Evolutionary conservation across 2,329 filamentous ascomycete species (phyloP), one percentile per base, ranked within the genome.

Genomic region (Paecilomyces dactylethromorphus): DNA sequence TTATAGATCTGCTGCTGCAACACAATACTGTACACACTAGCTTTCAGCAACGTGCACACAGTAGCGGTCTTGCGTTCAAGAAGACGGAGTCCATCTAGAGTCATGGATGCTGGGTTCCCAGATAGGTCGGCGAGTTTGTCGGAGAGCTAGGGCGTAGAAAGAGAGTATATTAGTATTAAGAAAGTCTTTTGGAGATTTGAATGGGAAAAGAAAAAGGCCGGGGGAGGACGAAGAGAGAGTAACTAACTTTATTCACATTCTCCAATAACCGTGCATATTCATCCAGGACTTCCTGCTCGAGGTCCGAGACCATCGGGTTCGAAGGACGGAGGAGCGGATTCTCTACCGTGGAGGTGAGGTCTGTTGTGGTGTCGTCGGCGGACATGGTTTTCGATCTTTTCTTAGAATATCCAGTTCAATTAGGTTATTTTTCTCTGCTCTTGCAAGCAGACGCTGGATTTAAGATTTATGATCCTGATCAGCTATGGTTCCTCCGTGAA

Each of bases 21-120:
- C 62, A 99, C 92, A 79, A 99, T 99, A 72, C 90, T 96, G 79
- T 99, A 99, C 63, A 99, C 94, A 75, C 93, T 97, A 18, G 94
- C 93, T 80, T 99, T 99, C 71, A 99, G 83, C 71, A 97, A 77
- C 62, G 94, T 99, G 76, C 96, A 97, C 22, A 97, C 93, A 57
- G 96, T 81, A 65, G 91, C 92, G 51, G 93, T 97, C 81, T 97
- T 97, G 67, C 94, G 83, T 80, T 99, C 94, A 57, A 99, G 81
- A 51, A 92, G 87, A 57, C 94, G 82, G 66, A 99, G 81, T 8
- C 90, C 88, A 74, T 99, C 91, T 10, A 79, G 71, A 6, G 89
- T 88, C 22, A 91, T 88, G 0, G 92, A 89, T 84, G 87, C 63
- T 90, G 87, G 68, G 82, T 80, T 67, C 84, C 84, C 61, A 86